Conservation (phyloP, 2,329 filamentous ascomycete genomes). For the Xenoacremonium recifei region DNA sequence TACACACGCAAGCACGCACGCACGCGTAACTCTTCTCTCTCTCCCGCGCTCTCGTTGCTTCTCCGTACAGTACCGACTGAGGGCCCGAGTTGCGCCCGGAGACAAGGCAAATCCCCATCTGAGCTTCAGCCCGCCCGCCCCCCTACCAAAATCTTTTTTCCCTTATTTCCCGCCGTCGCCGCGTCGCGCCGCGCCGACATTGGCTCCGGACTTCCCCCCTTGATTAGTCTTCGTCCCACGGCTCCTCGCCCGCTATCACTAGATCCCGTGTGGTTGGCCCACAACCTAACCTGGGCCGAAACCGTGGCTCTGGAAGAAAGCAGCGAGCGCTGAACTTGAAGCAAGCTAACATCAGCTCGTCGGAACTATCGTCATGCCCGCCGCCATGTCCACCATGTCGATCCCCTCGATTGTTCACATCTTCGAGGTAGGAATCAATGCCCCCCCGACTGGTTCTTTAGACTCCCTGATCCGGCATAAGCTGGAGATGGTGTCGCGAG, state of each 20-base stretch:
- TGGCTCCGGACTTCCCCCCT: conserved; percentile 12
- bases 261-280: conserved; percentile 26
- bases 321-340: conserved; percentile 3
- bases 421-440: conserved; percentile 29
- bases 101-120: conserved; percentile 4
- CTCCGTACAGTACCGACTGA: no score
- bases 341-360: conserved; percentile 13
- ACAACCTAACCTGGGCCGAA: conserved; percentile 13
- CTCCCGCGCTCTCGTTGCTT: no score
- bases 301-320: conserved; percentile 11
- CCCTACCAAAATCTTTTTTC: conserved; percentile 12
- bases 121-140: conserved; percentile 5
- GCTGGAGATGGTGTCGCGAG: conserved; percentile 15
- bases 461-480: conserved; percentile 28
- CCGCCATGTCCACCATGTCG: conserved; percentile 19
- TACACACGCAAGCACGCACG: neutral
- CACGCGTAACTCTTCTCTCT: neutral
- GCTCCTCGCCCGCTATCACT: conserved; percentile 17
- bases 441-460: conserved; percentile 17
- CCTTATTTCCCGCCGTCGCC: conserved; percentile 15
- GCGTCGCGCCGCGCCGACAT: conserved; percentile 20
- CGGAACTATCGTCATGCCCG: conserved; percentile 5
- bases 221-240: conserved; percentile 25
- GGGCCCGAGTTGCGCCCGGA: conserved; percentile 16
- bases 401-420: conserved; percentile 25